Evolutionary conservation across 345 rosid genomes (phyloP), one percentile per base, ranked within the genome.

Genomic region (Erodium maritimum): DNA sequence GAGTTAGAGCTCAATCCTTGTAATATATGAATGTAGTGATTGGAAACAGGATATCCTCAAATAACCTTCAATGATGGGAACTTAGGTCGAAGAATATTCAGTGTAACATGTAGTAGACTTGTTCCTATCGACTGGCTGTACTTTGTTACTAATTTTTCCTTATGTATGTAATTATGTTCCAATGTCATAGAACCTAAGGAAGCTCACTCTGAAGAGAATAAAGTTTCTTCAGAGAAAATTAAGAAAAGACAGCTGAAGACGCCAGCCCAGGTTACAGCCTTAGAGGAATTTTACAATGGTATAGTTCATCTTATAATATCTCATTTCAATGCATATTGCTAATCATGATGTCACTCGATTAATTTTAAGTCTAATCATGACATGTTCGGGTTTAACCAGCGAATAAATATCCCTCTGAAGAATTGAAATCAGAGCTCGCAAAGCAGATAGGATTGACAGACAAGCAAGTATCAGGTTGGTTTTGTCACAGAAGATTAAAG

Each of bases 391-490:
- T 63, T 62, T 68, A 56, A 11, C 21, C 80, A 91, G 93, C 86
- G 65, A 79, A 88, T 59, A 91, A 75, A 73, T 86, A 86, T 70
- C 96, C 90, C 20, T 64, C 77, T 0, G 96, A 91, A 57, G 98
- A 88, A 74, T 74, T 84, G 90, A 91, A 86, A 69, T 68, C 61
- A 17, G 72, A 79, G 71, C 58, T 91, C 60, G 86, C 96, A 17
- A 84, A 73, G 65, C 70, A 79, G 72, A 55, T 86, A 50, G 88
- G 83, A 10, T 72, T 91, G 81, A 91, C 98, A 0, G 89, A 91
- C 74, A 91, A 86, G 67, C 96, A 91, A 85, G 80, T 91, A 70
- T 84, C 95, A 20, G 88, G 96, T 50, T 91, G 98, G 98, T 91
- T 91, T 78, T 91, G 98, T 68, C 98, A 88, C 75, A 80, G 95